Percentiles rank a stretch among this genome's conserved stretches.
Evolutionary conservation across 352 stramenopile genomes (phyloP).

Genomic region (Phytophthora brassicae): DNA sequence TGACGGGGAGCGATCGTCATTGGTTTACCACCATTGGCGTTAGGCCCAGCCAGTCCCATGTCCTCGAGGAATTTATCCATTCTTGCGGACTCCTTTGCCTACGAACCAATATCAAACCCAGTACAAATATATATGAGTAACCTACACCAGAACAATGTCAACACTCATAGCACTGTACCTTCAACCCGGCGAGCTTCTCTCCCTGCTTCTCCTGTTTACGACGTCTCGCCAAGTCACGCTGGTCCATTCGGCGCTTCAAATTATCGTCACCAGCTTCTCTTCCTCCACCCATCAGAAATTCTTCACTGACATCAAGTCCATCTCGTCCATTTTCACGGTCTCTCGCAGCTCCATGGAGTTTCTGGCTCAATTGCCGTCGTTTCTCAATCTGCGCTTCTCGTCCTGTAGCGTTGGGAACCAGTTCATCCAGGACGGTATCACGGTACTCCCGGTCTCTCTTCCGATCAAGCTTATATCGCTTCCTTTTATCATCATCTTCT

Average conservation of each 20-base stretch:
- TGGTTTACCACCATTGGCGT: slow-evolving; percentile 28
- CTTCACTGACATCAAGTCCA: slow-evolving; percentile 66
- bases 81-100: slow-evolving; percentile 68
- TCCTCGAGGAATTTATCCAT: slow-evolving; percentile 81
- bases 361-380: slow-evolving; percentile 40
- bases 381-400: slow-evolving; percentile 69
- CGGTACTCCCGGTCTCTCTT: slow-evolving; percentile 43
- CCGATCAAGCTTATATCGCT: slow-evolving; percentile 29
- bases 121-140: neutral
- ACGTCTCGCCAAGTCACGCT: slow-evolving; percentile 38
- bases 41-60: slow-evolving; percentile 56
- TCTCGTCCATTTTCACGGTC: slow-evolving; percentile 64
- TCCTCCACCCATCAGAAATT: slow-evolving; percentile 62
- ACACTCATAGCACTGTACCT: slow-evolving; percentile 28
- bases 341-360: slow-evolving; percentile 61
- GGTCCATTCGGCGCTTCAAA: slow-evolving; percentile 44
- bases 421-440: slow-evolving; percentile 56
- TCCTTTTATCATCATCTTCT: slow-evolving; percentile 27
- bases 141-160: neutral
- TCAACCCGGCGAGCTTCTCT: slow-evolving; percentile 39
- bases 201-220: slow-evolving; percentile 43
- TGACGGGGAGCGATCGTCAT: slow-evolving; percentile 61
- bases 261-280: slow-evolving; percentile 19
- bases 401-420: slow-evolving; percentile 62
- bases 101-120: neutral